Evolutionary conservation across 495 filamentous ascomycete species (phyloP).

Genomic region (Aspergillus leporis): DNA sequence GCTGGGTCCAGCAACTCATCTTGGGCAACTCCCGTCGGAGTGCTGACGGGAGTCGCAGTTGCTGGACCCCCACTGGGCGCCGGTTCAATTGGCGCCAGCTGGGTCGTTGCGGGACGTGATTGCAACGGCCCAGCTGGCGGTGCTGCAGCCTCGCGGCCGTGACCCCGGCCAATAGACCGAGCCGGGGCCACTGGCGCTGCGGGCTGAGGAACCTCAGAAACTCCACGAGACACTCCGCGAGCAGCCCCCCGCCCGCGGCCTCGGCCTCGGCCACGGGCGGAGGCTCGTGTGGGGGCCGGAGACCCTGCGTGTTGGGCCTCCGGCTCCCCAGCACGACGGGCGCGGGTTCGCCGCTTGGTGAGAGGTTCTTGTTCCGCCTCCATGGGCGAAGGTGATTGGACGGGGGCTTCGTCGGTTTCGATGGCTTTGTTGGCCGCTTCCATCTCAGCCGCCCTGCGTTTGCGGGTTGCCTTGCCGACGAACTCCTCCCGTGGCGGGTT

Average conservation of each 20-base stretch:
- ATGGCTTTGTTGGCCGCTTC: slow-evolving; percentile 31
- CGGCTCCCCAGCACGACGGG: slow-evolving; percentile 30
- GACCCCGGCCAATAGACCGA: slow-evolving; percentile 4
- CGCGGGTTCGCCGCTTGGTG: slow-evolving; percentile 39
- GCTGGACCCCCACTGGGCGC: slow-evolving; percentile 16
- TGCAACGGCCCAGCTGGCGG: slow-evolving; percentile 13
- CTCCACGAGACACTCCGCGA: slow-evolving; percentile 26
- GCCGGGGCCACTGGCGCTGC: slow-evolving; percentile 6
- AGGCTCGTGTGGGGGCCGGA: slow-evolving; percentile 23
- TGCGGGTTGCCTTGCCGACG: slow-evolving; percentile 50
- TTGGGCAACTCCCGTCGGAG: slow-evolving; percentile 6
- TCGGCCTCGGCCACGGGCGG: slow-evolving; percentile 52
- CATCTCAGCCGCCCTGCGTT: slow-evolving; percentile 46
- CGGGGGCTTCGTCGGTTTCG: slow-evolving; percentile 32
- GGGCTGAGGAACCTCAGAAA: slow-evolving; percentile 25
- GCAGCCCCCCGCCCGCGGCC: slow-evolving; percentile 49
- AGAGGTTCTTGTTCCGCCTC: slow-evolving; percentile 35
- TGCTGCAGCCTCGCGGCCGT: slow-evolving; percentile 6
- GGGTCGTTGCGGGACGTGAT: slow-evolving; percentile 16
- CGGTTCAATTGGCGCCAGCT: slow-evolving; percentile 27
- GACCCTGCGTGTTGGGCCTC: slow-evolving; percentile 14
- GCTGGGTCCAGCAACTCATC: slow-evolving; percentile 30
- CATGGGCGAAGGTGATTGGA: slow-evolving; percentile 27
- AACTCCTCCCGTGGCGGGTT: slow-evolving; percentile 55
- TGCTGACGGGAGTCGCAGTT: slow-evolving; percentile 8